A percentile compares a stretch with the other conserved stretches of the same genome.
phyloP scores from a whole-genome alignment of 306 rosid genomes.

The Fragaria ananassa region DNA sequence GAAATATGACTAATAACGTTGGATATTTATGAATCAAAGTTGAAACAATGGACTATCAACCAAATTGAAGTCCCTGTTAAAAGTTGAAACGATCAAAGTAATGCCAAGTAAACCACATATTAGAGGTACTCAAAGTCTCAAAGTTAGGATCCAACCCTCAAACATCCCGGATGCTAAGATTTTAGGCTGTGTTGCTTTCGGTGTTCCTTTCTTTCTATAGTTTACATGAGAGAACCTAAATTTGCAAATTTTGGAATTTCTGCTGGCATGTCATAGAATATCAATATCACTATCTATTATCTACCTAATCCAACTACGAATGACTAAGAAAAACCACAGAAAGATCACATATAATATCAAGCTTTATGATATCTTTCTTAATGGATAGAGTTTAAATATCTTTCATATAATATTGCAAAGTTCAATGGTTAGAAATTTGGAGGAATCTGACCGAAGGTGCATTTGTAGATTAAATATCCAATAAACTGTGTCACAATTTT shows the following conservation, averaged over 20 bases:
- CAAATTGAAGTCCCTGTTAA: no score
- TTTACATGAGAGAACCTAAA: neutral
- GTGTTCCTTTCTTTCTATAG: neutral
- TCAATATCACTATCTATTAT: neutral
- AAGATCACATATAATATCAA: neutral
- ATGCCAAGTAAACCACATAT: no score
- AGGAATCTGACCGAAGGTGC: neutral
- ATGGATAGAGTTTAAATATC: neutral
- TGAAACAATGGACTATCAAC: no score
- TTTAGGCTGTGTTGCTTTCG: no score
- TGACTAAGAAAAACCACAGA: neutral
- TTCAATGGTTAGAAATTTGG: neutral
- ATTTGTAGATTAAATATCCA: neutral
- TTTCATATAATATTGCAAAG: neutral
- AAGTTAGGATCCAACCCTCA: no score
- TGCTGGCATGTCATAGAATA: neutral
- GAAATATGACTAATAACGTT: no score
- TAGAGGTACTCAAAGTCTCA: no score
- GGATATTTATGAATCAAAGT: no score
- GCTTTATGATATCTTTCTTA: neutral
- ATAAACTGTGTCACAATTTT: neutral
- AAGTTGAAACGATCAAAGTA: no score
- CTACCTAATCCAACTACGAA: neutral
- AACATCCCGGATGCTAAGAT: no score
- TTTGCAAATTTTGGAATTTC: neutral